A percentile compares a stretch with the other conserved stretches of the same genome.
These are phyloP conservation scores for Geotrichum citri-aurantii DNA, from an alignment of 1,139 yeast species.

Conservation along the genomic window DNA sequence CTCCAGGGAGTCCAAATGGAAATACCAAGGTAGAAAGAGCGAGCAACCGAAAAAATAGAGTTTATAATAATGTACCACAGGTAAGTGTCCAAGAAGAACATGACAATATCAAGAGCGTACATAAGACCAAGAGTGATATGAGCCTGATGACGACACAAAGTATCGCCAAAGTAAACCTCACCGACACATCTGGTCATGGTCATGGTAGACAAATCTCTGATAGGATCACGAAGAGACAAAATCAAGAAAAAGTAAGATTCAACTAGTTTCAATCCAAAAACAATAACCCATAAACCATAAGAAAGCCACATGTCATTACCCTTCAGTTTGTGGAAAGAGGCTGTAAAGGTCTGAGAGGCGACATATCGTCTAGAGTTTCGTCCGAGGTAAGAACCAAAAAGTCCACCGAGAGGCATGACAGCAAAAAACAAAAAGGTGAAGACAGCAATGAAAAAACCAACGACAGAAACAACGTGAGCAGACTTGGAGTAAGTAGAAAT, in stretches of 20 bases:
- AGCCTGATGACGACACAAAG: constrained; percentile 77
- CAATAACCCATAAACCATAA: constrained; percentile 80
- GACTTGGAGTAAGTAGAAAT: constrained; percentile 60
- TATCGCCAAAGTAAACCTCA: constrained; percentile 79
- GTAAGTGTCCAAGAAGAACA: constrained; percentile 97
- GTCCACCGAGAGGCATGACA: constrained; percentile 94
- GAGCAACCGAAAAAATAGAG: constrained; percentile 92
- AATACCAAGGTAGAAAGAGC: constrained; percentile 97
- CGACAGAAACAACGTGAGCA: constrained; percentile 78
- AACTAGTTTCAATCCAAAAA: constrained; percentile 77
- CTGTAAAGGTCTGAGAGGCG: constrained; percentile 94
- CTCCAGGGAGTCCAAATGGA: constrained; percentile 99
- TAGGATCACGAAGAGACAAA: constrained; percentile 88
- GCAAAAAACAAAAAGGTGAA: constrained; percentile 81
- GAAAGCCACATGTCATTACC: constrained; percentile 98
- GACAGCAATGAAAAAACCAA: constrained; percentile 83
- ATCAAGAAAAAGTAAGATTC: constrained; percentile 95
- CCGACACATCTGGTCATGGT: constrained; percentile 70
- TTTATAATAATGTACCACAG: constrained; percentile 97
- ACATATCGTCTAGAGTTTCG: constrained; percentile 84
- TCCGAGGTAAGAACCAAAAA: constrained; percentile 82
- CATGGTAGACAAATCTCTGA: constrained; percentile 63
- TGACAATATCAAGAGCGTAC: constrained; percentile 83
- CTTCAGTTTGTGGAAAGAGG: constrained; percentile 70
- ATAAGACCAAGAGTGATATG: constrained; percentile 85